phyloP scores from a whole-genome alignment of 148 eudicot genomes.

The Suaeda aralocaspica region DNA sequence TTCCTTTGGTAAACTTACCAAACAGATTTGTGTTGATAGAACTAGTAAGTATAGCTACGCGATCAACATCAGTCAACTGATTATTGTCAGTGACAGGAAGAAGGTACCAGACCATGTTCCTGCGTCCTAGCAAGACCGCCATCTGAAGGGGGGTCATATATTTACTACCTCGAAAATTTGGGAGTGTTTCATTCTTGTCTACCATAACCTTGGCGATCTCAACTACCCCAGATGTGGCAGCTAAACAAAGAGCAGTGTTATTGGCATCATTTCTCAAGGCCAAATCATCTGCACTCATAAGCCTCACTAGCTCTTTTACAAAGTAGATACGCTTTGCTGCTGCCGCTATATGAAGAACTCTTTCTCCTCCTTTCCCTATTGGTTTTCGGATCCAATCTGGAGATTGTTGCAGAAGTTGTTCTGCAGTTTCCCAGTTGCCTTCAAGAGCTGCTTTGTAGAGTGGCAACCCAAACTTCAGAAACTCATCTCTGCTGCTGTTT shows the following conservation, averaged over 20 bases:
- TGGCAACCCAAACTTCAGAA: slow-evolving; percentile 14
- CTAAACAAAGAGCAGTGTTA: slow-evolving; percentile 30
- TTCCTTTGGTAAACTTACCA: too few relatives aligned
- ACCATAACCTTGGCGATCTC: slow-evolving; percentile 24
- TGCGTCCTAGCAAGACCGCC: slow-evolving; percentile 27
- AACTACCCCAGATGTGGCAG: slow-evolving; percentile 27
- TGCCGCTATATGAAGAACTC: slow-evolving; percentile 29
- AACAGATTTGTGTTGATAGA: slow-evolving; percentile 24
- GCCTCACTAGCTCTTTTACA: slow-evolving; percentile 9
- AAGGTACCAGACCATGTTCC: slow-evolving; percentile 28
- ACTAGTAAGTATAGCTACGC: slow-evolving; percentile 19
- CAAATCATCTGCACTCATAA: slow-evolving; percentile 3
- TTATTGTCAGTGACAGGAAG: slow-evolving; percentile 3
- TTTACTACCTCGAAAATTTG: slow-evolving; percentile 20
- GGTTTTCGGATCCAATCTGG: slow-evolving; percentile 11
- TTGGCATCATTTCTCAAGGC: slow-evolving; percentile 13
- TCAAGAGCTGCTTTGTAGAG: slow-evolving; percentile 16
- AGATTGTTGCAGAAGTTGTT: neutral
- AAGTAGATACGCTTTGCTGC: slow-evolving; percentile 17
- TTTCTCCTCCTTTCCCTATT: slow-evolving; percentile 27
- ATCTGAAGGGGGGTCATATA: slow-evolving; percentile 28
- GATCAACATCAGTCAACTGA: slow-evolving; percentile 19
- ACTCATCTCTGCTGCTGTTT: slow-evolving; percentile 1
- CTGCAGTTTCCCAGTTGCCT: slow-evolving; percentile 17
- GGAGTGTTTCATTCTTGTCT: slow-evolving; percentile 12